Conservation (phyloP, 176 grass and related monocot species). For the Saccharum officinarum region DNA sequence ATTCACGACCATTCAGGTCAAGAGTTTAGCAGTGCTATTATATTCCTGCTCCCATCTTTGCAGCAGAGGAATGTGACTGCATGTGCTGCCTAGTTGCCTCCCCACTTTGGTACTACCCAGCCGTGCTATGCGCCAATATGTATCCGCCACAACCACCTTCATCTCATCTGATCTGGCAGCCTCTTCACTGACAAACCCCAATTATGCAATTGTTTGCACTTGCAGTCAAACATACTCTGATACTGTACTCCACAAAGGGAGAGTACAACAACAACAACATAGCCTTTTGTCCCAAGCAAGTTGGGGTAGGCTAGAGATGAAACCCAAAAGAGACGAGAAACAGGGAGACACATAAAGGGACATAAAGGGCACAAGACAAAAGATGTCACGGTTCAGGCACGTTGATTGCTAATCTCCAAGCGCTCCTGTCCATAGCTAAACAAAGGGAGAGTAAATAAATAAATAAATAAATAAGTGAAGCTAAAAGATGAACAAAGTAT, state of each 20-base stretch:
- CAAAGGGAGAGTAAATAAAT: too few relatives aligned
- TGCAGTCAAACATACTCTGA: neutral
- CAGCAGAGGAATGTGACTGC: slow-evolving; percentile 17
- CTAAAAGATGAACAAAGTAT: slow-evolving; percentile 31
- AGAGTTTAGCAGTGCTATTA: neutral
- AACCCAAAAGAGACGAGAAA: too few relatives aligned
- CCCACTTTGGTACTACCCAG: neutral
- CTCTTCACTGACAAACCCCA: neutral
- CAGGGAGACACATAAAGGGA: too few relatives aligned
- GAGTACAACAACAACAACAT: too few relatives aligned
- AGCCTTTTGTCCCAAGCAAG: too few relatives aligned
- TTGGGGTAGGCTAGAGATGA: too few relatives aligned
- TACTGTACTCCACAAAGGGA: neutral
- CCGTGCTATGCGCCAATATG: slow-evolving; percentile 4
- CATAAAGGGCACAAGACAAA: too few relatives aligned
- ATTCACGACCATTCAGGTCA: neutral
- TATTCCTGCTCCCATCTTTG: slow-evolving; percentile 9
- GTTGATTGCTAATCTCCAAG: too few relatives aligned
- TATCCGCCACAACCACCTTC: neutral
- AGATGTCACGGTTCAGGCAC: too few relatives aligned
- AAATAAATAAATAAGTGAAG: neutral
- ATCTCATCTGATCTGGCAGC: neutral
- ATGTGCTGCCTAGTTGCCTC: slow-evolving; percentile 27
- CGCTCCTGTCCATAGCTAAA: too few relatives aligned
- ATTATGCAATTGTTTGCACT: neutral